Evolutionary conservation across 257 asterid genomes (phyloP).

Genomic region (Linderniella brevidens): DNA sequence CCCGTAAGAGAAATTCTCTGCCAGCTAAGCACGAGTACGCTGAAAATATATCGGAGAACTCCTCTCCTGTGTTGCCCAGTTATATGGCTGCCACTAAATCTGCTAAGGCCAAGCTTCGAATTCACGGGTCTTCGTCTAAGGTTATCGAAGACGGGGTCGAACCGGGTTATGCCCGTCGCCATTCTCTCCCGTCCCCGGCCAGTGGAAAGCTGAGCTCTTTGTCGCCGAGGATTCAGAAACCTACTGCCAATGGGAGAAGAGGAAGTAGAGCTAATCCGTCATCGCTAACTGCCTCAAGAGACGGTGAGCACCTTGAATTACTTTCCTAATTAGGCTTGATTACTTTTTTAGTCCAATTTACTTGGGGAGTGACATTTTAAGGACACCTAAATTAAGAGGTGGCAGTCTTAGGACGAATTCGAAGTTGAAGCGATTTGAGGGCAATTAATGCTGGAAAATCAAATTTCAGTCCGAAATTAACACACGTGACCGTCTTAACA

Average conservation of each 20-base stretch:
- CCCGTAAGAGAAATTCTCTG: slow-evolving; percentile 57
- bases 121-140: slow-evolving; percentile 40
- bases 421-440: too few species aligned
- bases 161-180: too few species aligned
- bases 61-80: slow-evolving; percentile 59
- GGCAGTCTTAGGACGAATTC: too few species aligned
- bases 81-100: slow-evolving; percentile 90
- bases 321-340: too few species aligned
- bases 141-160: slow-evolving; percentile 26
- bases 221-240: slow-evolving; percentile 54
- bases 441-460: too few species aligned
- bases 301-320: slow-evolving; percentile 32
- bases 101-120: slow-evolving; percentile 90
- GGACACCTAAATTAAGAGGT: too few species aligned
- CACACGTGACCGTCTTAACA: too few species aligned
- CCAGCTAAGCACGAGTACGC: slow-evolving; percentile 56
- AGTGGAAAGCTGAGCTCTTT: slow-evolving; percentile 45
- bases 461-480: too few species aligned
- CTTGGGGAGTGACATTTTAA: too few species aligned
- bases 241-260: slow-evolving; percentile 23
- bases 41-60: slow-evolving; percentile 63
- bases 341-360: too few species aligned
- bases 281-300: slow-evolving; percentile 38
- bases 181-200: slow-evolving; percentile 13
- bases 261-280: slow-evolving; percentile 34